These are phyloP conservation scores for Pseudocercospora ulei DNA, from an alignment of 2,329 filamentous ascomycete species.

Conservation along the genomic window DNA sequence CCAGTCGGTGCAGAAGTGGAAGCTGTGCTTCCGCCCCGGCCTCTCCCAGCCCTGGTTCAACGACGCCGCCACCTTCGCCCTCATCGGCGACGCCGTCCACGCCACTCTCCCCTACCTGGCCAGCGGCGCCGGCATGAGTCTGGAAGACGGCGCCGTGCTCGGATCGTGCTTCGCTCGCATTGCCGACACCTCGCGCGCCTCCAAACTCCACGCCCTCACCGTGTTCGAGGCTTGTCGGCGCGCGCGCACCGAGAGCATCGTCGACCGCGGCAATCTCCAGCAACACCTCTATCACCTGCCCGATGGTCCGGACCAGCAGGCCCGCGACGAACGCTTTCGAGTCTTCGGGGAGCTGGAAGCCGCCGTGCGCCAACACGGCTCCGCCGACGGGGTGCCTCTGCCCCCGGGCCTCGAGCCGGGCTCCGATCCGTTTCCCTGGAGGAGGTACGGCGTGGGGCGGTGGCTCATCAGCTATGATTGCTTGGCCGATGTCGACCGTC, in stretches of 20 bases:
- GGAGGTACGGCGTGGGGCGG: slow-evolving; percentile 15
- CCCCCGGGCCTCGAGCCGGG: slow-evolving; percentile 13
- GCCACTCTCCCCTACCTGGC: slow-evolving; percentile 56
- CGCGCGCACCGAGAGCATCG: slow-evolving; percentile 51
- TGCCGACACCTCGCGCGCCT: neutral
- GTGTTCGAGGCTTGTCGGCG: slow-evolving; percentile 52
- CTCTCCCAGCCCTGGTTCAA: slow-evolving; percentile 49
- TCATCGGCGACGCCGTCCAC: slow-evolving; percentile 56
- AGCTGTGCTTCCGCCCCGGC: slow-evolving; percentile 48
- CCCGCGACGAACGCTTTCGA: slow-evolving; percentile 13
- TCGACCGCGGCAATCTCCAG: slow-evolving; percentile 51
- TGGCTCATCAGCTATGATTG: slow-evolving; percentile 21
- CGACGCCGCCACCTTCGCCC: slow-evolving; percentile 47
- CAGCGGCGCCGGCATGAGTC: slow-evolving; percentile 50
- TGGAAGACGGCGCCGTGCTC: slow-evolving; percentile 52
- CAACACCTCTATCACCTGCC: slow-evolving; percentile 54
- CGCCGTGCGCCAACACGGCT: slow-evolving; percentile 2
- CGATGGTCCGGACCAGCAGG: slow-evolving; percentile 49
- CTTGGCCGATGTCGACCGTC: slow-evolving; percentile 13
- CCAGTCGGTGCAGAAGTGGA: slow-evolving; percentile 53
- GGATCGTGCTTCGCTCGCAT: slow-evolving; percentile 31
- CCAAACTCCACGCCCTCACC: slow-evolving; percentile 23
- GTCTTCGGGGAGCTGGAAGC: slow-evolving; percentile 14
- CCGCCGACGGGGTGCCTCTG: neutral
- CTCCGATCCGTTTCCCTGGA: slow-evolving; percentile 18